Conservation (phyloP, 208 protist species). For the Leishmania tarentolae region DNA sequence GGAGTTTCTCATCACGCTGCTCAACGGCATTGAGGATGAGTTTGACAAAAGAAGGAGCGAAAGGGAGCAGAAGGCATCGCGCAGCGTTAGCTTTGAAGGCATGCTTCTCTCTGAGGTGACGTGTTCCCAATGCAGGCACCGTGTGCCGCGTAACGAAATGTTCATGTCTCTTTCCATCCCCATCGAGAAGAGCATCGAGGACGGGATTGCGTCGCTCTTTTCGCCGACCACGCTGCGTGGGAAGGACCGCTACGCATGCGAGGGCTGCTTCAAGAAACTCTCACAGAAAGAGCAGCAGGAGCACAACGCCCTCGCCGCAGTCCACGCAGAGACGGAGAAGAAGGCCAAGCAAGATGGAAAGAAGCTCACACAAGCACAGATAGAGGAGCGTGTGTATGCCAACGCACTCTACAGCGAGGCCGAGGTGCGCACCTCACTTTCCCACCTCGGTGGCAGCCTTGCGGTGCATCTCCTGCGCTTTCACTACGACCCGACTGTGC, state of each 20-base stretch:
- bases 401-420: slow-evolving; percentile 85
- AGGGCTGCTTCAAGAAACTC: slow-evolving; percentile 78
- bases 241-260: slow-evolving; percentile 84
- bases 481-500: slow-evolving; percentile 51
- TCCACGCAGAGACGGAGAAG: slow-evolving; percentile 43
- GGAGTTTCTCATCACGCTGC: slow-evolving; percentile 83
- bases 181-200: slow-evolving; percentile 59
- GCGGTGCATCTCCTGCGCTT: slow-evolving; percentile 86
- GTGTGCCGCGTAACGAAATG: slow-evolving; percentile 65
- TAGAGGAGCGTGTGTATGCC: slow-evolving; percentile 33
- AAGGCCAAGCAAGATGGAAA: slow-evolving; percentile 35
- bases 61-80: slow-evolving; percentile 48
- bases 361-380: slow-evolving; percentile 20
- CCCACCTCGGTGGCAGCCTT: slow-evolving; percentile 64
- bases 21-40: slow-evolving; percentile 86
- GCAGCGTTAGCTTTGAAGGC: slow-evolving; percentile 77
- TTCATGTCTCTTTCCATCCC: slow-evolving; percentile 89
- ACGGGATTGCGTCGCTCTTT: slow-evolving; percentile 60
- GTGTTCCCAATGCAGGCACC: slow-evolving; percentile 54
- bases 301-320: slow-evolving; percentile 57
- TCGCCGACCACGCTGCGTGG: slow-evolving; percentile 40
- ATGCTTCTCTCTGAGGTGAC: slow-evolving; percentile 59
- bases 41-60: slow-evolving; percentile 71
- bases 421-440: slow-evolving; percentile 58
- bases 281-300: slow-evolving; percentile 48